These are phyloP conservation scores for Daldinia decipiens DNA, from an alignment of 495 filamentous ascomycete genomes.

Conservation along the genomic window DNA sequence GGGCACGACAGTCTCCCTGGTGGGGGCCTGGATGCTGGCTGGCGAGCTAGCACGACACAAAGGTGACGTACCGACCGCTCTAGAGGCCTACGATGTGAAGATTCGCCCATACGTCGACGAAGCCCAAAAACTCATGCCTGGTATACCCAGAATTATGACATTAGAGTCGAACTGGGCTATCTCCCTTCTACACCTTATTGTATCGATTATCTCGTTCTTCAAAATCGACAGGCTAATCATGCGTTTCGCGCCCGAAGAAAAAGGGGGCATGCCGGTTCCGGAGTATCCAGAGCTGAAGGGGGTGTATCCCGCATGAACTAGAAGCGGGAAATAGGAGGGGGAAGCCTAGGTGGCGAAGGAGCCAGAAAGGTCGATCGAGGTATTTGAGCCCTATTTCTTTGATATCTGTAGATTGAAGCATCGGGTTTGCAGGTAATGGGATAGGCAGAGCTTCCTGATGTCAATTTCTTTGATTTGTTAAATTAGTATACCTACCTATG, in stretches of 20 bases:
- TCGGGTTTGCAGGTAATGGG: background rate
- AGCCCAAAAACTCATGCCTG: slow-evolving; percentile 49
- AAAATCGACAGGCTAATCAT: slow-evolving; percentile 47
- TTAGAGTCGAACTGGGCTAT: slow-evolving; percentile 47
- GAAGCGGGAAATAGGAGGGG: background rate
- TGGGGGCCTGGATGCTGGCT: slow-evolving; percentile 62
- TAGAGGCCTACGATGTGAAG: slow-evolving; percentile 54
- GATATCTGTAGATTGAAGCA: background rate
- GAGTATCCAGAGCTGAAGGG: slow-evolving; percentile 51
- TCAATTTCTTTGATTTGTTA: background rate
- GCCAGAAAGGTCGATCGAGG: too few relatives aligned
- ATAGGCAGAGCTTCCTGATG: background rate
- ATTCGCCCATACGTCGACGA: slow-evolving; percentile 55
- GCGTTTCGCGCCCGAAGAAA: slow-evolving; percentile 47
- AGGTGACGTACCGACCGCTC: slow-evolving; percentile 43
- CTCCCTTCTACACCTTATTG: slow-evolving; percentile 43
- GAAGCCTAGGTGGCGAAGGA: background rate
- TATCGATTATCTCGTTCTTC: slow-evolving; percentile 47
- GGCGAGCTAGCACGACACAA: slow-evolving; percentile 60
- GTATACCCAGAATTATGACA: slow-evolving; percentile 38
- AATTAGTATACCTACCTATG: background rate
- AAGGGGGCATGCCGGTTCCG: slow-evolving; percentile 52
- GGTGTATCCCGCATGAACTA: background rate
- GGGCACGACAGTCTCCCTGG: slow-evolving; percentile 59
- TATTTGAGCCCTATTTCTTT: background rate